Percentiles rank a stretch among this genome's conserved stretches.
These are phyloP conservation scores for Penicillium robsamsonii DNA, from an alignment of 495 filamentous ascomycete genomes.

Conservation along the genomic window DNA sequence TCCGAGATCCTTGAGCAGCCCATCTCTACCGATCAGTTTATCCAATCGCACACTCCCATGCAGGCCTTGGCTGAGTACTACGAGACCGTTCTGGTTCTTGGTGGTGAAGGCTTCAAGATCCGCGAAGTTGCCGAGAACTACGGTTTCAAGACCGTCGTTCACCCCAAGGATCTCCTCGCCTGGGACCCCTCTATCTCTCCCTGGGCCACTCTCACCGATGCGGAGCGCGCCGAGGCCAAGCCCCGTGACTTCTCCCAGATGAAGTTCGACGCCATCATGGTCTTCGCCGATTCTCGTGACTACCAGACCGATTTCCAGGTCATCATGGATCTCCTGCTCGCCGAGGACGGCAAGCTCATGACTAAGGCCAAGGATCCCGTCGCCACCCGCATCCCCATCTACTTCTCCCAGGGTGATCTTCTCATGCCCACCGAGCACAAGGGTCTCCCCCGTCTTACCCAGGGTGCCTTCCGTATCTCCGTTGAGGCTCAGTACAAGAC, in stretches of 20 bases:
- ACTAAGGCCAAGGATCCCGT: conserved; percentile 68
- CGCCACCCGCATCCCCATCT: conserved; percentile 67
- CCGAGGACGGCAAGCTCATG: conserved; percentile 65
- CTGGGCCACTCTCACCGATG: conserved; percentile 69
- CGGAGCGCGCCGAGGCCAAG: conserved; percentile 65
- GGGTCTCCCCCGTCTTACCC: conserved; percentile 65
- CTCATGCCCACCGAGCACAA: conserved; percentile 77
- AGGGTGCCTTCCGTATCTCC: conserved; percentile 72
- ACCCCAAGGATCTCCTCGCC: conserved; percentile 86
- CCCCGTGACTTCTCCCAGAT: conserved; percentile 64
- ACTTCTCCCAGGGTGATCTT: conserved; percentile 73
- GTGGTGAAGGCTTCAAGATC: conserved; percentile 87
- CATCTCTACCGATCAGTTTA: conserved; percentile 84
- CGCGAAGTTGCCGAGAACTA: conserved; percentile 81
- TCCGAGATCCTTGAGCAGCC: conserved; percentile 67
- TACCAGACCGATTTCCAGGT: conserved; percentile 83
- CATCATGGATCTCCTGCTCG: conserved; percentile 78
- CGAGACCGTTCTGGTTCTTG: conserved; percentile 79
- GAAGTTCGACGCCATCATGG: conserved; percentile 80
- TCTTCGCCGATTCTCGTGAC: conserved; percentile 80
- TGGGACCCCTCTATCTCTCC: conserved; percentile 78
- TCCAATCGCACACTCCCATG: conserved; percentile 94
- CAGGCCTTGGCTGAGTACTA: conserved; percentile 80
- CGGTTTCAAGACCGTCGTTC: conserved; percentile 84
- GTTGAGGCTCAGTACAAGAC: conserved; percentile 79